Evolutionary conservation across 169 alveolate species (phyloP), one percentile per base, ranked within the genome.

Genomic region (Theileria orientalis): DNA sequence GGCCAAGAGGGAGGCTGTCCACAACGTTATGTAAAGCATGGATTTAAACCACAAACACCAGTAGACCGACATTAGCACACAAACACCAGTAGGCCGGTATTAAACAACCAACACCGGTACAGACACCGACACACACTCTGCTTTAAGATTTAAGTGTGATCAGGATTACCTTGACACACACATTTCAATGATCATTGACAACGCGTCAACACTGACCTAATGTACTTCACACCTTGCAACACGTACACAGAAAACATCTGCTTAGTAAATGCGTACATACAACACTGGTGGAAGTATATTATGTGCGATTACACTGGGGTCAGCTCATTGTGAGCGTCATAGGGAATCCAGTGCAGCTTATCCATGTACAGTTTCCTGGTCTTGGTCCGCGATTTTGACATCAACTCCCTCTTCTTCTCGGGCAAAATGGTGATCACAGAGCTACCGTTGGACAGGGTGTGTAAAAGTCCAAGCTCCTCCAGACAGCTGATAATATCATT

Each of bases 261-360:
- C 6, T 0, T 0, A 19, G 16, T 5, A 52, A 1, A 27, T 0
- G 32, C 7, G 3, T 32, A 2, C 9, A 23, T 1, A 2, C n/a
- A 13, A 27, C 19, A 21, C 33, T 13, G 32, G 2, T 1, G 16
- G 11, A 19, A 54, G 30, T 59, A 54, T 29, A 27, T 35, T 57
- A 47, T 9, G 13, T n/a, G 14, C 33, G 23, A 13, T 41, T 37
- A 78, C 49, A 78, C 86, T 9, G 86, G 83, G n/a, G 80, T 40
- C 11, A 47, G 41, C 27, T 80, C 88, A 52, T 91, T 57, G 52
- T 86, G 91, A 42, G 88, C 89, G 72, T 94, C 97, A 64, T 94
- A 94, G 16, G 97, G 94, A 0, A 90, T 91, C 95, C 96, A 94
- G 74, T 91, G 95, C 42, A 94, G 80, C 60, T 92, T 91, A 13